These are phyloP conservation scores for Aspergillus sp. DNA, from an alignment of 2,329 filamentous ascomycete genomes.

Conservation along the genomic window DNA sequence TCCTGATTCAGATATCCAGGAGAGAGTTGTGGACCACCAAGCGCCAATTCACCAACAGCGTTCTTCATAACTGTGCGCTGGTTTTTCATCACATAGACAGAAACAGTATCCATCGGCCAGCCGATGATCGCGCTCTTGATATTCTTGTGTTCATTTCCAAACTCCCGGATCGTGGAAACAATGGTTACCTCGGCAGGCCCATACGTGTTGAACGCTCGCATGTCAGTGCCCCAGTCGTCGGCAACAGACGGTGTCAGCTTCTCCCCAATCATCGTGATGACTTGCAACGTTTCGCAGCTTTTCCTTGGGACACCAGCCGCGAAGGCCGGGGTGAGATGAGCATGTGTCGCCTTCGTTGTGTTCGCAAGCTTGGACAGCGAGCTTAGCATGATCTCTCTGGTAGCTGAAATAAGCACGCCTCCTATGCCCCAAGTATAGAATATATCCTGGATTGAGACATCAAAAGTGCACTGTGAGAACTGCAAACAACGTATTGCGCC, in stretches of 20 bases:
- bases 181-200: slow-evolving; percentile 39
- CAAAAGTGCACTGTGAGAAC: slow-evolving; percentile 39
- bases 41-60: slow-evolving; percentile 27
- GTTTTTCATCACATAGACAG: slow-evolving; percentile 27
- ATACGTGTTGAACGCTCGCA: slow-evolving; percentile 38
- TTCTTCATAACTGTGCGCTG: slow-evolving; percentile 23
- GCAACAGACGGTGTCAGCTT: slow-evolving; percentile 30
- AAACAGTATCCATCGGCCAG: slow-evolving; percentile 29
- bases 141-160: slow-evolving; percentile 22
- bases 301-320: slow-evolving; percentile 27
- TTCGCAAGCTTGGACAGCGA: slow-evolving; percentile 27
- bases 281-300: slow-evolving; percentile 27
- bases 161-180: slow-evolving; percentile 29
- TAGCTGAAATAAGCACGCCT: slow-evolving; percentile 25
- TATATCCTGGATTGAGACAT: slow-evolving; percentile 38
- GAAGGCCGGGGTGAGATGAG: slow-evolving; percentile 32
- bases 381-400: slow-evolving; percentile 27
- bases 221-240: slow-evolving; percentile 37
- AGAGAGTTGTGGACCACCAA: slow-evolving; percentile 30
- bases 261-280: slow-evolving; percentile 36
- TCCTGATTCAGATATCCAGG: slow-evolving; percentile 29
- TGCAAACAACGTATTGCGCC: slow-evolving; percentile 34
- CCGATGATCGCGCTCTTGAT: slow-evolving; percentile 31
- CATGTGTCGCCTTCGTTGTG: slow-evolving; percentile 25
- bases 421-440: slow-evolving; percentile 31